Evolutionary conservation across 306 rosid genomes (phyloP), one percentile per base, ranked within the genome.

Genomic region (Erythrophleum fordii): DNA sequence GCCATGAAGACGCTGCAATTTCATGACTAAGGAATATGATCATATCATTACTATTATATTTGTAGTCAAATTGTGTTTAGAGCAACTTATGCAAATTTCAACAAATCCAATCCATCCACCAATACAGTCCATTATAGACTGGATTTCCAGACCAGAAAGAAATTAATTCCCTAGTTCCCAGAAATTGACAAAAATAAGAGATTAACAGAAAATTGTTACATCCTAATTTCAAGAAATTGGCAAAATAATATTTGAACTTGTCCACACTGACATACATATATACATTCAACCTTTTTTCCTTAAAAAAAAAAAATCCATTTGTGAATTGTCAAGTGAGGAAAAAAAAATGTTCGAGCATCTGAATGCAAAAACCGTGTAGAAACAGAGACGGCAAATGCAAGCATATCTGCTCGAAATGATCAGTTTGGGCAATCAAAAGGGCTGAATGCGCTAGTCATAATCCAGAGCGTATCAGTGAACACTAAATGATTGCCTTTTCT

Each of bases 291-390:
- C 5, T 37, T 7, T 37, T 37, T 6, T 6, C 8, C 34, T 37
- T 37, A 37, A 37, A 51, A 34, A 37, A n/a, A 17, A 4, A 13
- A 10, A 10, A 11, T 37, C 8, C n/a, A 46, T n/a, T 65, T 4
- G 41, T 39, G 18, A 66, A 45, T 70, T 14, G 1, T 7, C 0
- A 23, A n/a, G 20, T 26, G 9, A 5, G 29, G 8, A 23, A 8
- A n/a, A 6, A 3, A 1, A 2, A 35, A 65, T 80, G 42, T 90
- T 16, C 1, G 86, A 90, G 85, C 90, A 75, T 35, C 83, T 81
- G 92, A 90, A 88, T 90, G 89, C 92, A 85, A 22, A 71, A 86
- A 78, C 79, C 89, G 80, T 83, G 83, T 20, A 26, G 29, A 23
- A 65, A 42, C 11, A 73, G 14, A 31, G 18, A 81, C 84, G 87